Base-by-base conservation (phyloP, 2,329 filamentous ascomycete species). In the Cytospora piceicola region DNA sequence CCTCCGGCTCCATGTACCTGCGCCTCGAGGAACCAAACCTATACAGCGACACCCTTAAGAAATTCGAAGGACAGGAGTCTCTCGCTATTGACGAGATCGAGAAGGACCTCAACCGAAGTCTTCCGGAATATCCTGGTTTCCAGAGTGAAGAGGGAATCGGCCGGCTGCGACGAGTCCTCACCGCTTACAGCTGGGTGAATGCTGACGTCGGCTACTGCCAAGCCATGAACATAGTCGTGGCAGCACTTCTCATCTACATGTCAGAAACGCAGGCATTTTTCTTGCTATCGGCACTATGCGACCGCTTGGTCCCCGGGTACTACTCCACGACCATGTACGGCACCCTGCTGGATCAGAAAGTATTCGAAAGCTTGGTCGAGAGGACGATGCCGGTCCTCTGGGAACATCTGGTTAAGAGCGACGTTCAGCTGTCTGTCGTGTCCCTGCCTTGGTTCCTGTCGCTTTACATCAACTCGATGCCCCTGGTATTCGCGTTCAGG, bases 311-410 rank as follows among this genome's bases (percentile, higher is more conserved):
- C 4, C 95, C 95, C 0, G 95, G 95, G 5, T 99, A 99, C 80
- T 99, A 99, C 77, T 98, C 94, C 6, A 96, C 91, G 22, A 99
- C 96, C 70, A 99, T 99, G 95, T 99, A 99, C 78, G 95, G 95
- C 71, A 99, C 95, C 0, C 83, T 99, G 6, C 85, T 99, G 49
- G 95, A 99, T 74, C 95, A 99, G 74, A 93, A 95, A 71, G 95
- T 99, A 17, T 99, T 99, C 73, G 95, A 99, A 79, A 96, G 92
- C 2, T 83, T 99, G 4, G 95, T 99, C n/a, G 95, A 99, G 77
- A 95, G 93, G 80, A 99, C 95, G 1, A 98, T 99, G 94, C 95
- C 95, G 1, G 90, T 99, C 66, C 85, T 99, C 20, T 99, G 95
- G 94, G 94, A 98, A 27, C 95, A 99, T 74, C 87, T 99, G n/a